Evolutionary conservation across 2,329 filamentous ascomycete species (phyloP), one percentile per base, ranked within the genome.

Genomic region (Fusarium camptoceras): DNA sequence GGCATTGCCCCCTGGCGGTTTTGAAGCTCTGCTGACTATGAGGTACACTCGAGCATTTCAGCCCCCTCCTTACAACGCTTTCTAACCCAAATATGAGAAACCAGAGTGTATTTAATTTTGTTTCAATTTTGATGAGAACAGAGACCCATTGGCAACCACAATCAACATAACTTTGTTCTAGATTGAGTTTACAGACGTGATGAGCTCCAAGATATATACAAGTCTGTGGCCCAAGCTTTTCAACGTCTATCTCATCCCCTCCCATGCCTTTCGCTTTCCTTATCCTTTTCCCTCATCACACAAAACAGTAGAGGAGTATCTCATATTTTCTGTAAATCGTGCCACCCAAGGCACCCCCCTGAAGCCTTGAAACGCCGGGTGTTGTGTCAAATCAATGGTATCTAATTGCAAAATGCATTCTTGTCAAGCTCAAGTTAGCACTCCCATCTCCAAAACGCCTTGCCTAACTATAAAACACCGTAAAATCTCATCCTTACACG

Each of bases 351-450:
- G 39, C 31, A 53, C 27, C 48, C 22, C n/a, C 34, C 24, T 41
- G 39, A 16, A 43, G 22, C 55, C 44, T 39, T 39, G 28, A 55
- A 73, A 73, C 68, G 65, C 70, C 68, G 59, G 37, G 48, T 37
- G 31, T 25, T 50, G 62, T 58, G 34, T 43, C 41, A 64, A 60
- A 55, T 53, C 55, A 37, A 46, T 75, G 68, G 64, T 75, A 70
- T 68, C 59, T 69, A 62, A 55, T 57, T 56, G 43, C 37, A 63
- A 69, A 73, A 60, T 55, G 53, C 48, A 64, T 50, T 62, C 58
- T 71, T 59, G 41, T 58, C 20, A 39, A 54, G 50, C 30, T 59
- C 39, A 42, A 39, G 49, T 57, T 41, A 47, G 48, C 44, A 63
- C 56, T 42, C 24, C 20, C 44, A 22, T 59, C 67, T 67, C 65